phyloP scores from a whole-genome alignment of 768 basidiomycete genomes.

The Mycena belliarum region DNA sequence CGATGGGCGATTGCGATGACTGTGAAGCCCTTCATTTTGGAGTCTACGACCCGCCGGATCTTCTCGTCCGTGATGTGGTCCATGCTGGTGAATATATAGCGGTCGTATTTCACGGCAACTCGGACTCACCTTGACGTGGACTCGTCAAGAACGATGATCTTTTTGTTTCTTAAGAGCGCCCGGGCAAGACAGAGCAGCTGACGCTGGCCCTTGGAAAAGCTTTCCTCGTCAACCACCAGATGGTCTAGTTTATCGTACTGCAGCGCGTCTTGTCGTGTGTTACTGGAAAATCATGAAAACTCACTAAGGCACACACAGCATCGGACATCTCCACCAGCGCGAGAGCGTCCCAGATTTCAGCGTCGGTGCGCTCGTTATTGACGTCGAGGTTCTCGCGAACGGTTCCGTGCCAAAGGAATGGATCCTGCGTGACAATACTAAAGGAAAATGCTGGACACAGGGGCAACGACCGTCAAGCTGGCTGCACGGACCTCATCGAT shows the following conservation, averaged over 20 bases:
- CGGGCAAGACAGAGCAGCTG: conserved; percentile 18
- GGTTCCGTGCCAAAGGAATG: conserved; percentile 19
- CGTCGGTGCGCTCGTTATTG: conserved; percentile 2
- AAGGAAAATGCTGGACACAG: background rate
- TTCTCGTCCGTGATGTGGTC: conserved; percentile 18
- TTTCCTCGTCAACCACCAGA: conserved; percentile 16
- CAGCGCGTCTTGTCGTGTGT: background rate
- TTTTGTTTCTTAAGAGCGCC: conserved; percentile 10
- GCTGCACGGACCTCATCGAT: conserved; percentile 10
- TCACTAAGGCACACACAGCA: conserved; percentile 13
- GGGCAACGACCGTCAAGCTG: background rate
- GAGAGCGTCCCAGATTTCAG: conserved; percentile 16
- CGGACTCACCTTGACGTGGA: conserved; percentile 11
- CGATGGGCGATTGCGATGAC: conserved; percentile 16
- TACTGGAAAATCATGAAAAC: too few relatives aligned
- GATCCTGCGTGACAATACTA: conserved; percentile 17
- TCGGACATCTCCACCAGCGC: conserved; percentile 17
- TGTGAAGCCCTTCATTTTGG: conserved; percentile 14
- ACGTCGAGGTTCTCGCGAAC: conserved; percentile 17
- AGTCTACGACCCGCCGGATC: conserved; percentile 14
- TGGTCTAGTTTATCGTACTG: conserved; percentile 17
- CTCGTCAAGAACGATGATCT: conserved; percentile 14
- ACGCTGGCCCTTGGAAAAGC: conserved; percentile 16
- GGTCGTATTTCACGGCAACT: background rate
- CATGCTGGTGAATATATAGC: conserved; percentile 2